Conservation (phyloP, 2,329 filamentous ascomycete genomes). For the Ascochyta viciae-villosae region DNA sequence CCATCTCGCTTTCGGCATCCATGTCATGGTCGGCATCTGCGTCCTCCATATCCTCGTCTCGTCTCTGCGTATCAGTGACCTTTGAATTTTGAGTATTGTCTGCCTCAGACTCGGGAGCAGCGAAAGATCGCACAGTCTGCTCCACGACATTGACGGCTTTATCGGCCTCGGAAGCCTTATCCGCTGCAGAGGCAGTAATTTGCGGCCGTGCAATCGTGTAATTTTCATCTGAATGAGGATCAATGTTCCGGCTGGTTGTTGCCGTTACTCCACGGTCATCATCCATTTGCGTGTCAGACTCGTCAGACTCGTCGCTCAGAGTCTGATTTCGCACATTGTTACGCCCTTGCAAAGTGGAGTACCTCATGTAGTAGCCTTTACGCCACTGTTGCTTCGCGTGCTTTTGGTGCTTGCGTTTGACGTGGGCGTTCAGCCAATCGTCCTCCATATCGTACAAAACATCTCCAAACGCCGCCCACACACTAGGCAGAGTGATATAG, state of each 20-base stretch:
- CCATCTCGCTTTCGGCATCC: constrained; percentile 35
- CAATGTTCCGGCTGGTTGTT: constrained; percentile 20
- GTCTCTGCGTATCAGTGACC: background rate
- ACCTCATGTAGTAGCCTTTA: constrained; percentile 29
- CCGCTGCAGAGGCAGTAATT: background rate
- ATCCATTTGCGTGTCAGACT: background rate
- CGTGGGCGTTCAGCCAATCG: constrained; percentile 42
- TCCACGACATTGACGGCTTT: background rate
- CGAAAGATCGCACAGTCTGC: background rate
- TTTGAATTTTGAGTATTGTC: constrained; percentile 1
- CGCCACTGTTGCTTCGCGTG: constrained; percentile 33
- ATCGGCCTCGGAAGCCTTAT: constrained; percentile 4
- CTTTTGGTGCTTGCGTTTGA: constrained; percentile 34
- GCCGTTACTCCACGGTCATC: background rate
- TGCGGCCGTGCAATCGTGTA: constrained; percentile 24
- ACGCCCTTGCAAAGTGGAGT: constrained; percentile 19
- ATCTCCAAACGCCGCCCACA: constrained; percentile 47
- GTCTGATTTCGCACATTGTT: background rate
- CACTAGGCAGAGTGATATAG: constrained; percentile 29
- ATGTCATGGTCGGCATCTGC: constrained; percentile 17
- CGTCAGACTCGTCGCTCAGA: background rate
- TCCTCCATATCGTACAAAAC: constrained; percentile 32
- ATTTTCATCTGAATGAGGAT: constrained; percentile 28
- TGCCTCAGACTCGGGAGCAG: background rate
- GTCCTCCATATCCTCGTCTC: constrained; percentile 24